Base-by-base conservation (phyloP, 345 rosid species). In the Durio zibethinus region DNA sequence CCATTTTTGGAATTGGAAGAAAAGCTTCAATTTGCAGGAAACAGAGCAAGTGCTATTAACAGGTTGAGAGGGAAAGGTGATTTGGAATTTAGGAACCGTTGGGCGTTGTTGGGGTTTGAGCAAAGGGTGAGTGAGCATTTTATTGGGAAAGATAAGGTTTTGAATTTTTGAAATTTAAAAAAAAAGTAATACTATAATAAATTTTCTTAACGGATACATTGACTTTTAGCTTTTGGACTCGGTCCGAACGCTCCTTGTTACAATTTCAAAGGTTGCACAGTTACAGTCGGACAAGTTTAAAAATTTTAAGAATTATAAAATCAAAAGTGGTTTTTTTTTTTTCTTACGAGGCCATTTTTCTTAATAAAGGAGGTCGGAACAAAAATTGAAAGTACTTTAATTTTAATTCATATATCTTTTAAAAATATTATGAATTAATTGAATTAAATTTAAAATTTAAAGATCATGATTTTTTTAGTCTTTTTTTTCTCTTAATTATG, bases 161-260 rank as follows among this genome's bases (percentile, higher is more conserved):
- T 87, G 82, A 79, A 91, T 85, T 52, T 89, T 91, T 82, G 88
- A 89, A 90, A 74, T 54, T 84, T 81, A 65, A 83, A 82, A 81
- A 43, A 15, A 50, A 57, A 45, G 18, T 15, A 45, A 18, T 20
- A 21, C 29, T 54, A 35, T 20, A 42, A 36, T 64, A 64, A 36
- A 36, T 38, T 62, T 61, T 79, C 14, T 1, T 77, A 84, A 86
- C 87, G 87, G 86, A 71, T 72, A 70, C 42, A 20, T 76, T 11
- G 25, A 73, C 65, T 77, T 75, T 78, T 69, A 45, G 70, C 62
- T 23, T 21, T 75, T 54, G 9, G 74, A 70, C 27, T 53, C 53
- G 76, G 36, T 54, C 35, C 10, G 2, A 15, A 45, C 20, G 73
- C 53, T 38, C 76, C 62, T 53, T 4, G 25, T 10, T n/a, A n/a